A percentile compares a stretch with the other conserved stretches of the same genome.
Evolutionary conservation across 192 early-diverging fungal genomes (phyloP).

Genomic region (Pecoramyces ruminantium): DNA sequence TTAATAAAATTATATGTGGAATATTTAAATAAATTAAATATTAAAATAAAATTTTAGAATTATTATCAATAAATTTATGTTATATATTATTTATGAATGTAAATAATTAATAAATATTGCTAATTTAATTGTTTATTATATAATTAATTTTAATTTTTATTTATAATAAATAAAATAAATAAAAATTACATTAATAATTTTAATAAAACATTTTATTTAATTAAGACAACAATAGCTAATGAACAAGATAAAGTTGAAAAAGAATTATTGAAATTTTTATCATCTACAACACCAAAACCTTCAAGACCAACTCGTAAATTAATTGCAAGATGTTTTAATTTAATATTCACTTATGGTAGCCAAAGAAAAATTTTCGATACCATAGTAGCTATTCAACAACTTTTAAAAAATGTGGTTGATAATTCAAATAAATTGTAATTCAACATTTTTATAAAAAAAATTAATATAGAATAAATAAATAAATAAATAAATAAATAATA

Average conservation of each 20-base stretch:
- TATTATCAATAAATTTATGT: too few relatives aligned
- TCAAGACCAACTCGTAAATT: conserved; percentile 48
- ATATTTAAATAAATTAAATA: too few relatives aligned
- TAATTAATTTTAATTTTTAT: too few relatives aligned
- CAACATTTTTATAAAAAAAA: too few relatives aligned
- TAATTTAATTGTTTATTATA: too few relatives aligned
- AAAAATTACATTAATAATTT: neutral
- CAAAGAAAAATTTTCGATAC: conserved; percentile 63
- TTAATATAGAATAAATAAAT: too few relatives aligned
- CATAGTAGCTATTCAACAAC: conserved; percentile 37
- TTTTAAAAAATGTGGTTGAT: conserved; percentile 34
- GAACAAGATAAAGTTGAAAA: conserved; percentile 56
- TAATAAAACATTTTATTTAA: too few relatives aligned
- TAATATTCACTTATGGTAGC: conserved; percentile 59
- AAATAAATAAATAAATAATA: too few relatives aligned
- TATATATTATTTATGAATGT: too few relatives aligned
- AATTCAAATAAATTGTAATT: conserved; percentile 45
- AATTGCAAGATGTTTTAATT: conserved; percentile 48
- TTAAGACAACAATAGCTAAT: conserved; percentile 29
- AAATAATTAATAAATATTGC: too few relatives aligned
- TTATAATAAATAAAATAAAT: neutral
- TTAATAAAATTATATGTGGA: too few relatives aligned
- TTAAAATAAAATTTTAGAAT: too few relatives aligned
- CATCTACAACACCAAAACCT: conserved; percentile 38
- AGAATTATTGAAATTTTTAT: conserved; percentile 49